Evolutionary conservation across 2,329 filamentous ascomycete genomes (phyloP), one percentile per base, ranked within the genome.

Genomic region (Aureobasidium sp.): DNA sequence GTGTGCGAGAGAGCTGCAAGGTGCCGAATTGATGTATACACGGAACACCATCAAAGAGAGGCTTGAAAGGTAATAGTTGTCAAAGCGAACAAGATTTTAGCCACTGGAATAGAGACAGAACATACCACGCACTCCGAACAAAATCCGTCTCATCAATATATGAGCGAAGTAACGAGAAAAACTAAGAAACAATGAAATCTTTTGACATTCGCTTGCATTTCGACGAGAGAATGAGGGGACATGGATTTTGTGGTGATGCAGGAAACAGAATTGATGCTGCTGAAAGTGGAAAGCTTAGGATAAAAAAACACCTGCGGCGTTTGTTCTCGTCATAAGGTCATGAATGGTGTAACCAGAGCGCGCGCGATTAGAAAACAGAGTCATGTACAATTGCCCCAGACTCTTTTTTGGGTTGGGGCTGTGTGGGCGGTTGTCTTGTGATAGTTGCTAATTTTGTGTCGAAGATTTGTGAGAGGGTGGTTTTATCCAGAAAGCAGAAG

Each of bases 241-340:
- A 50, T 41, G 34, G 14, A 45, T 49, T 48, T 59, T 59, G 57
- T 45, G 25, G n/a, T 59, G 16, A 50, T 59, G 45, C 44, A 59
- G 37, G 37, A 49, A 50, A 59, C 57, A 50, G n/a, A 29, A 50
- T 59, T 25, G 45, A 54, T 41, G 8, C 5, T 27, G 57, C 44
- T 59, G 27, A 49, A 59, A 49, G 34, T 3, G 49, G 7, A 16
- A 49, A 30, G 16, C 29, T 25, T 25, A 14, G 10, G 25, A 58
- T 48, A 47, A 57, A 58, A 32, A 47, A 57, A 45, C 41, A 57
- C 53, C 41, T 27, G 54, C 42, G n/a, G 41, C 36, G 16, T 49
- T 42, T 59, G 57, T 59, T 34, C 45, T 59, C 29, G 57, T 59
- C 57, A 45, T 59, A 59, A 59, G 45, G 37, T 59, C 57, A 59